Conservation (phyloP, 257 asterid species). For the Fraxinus excelsior region DNA sequence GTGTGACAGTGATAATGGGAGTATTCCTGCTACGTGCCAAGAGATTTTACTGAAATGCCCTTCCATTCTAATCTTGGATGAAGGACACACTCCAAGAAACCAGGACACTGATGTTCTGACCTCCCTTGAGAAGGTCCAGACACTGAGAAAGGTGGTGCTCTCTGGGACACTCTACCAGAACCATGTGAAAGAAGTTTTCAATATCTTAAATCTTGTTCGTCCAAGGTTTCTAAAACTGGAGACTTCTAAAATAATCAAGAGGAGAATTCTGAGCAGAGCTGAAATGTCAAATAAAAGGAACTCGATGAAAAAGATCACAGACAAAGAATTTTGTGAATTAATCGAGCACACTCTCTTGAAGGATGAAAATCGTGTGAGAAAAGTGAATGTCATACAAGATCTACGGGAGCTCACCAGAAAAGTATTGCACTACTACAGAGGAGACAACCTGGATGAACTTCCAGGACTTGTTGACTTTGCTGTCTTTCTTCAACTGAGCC, state of each 20-base stretch:
- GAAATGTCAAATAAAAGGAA: constrained; percentile 29
- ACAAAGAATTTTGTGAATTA: constrained; percentile 43
- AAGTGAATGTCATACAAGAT: constrained; percentile 45
- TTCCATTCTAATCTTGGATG: constrained; percentile 77
- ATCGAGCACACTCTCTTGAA: constrained; percentile 47
- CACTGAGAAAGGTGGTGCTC: constrained; percentile 23
- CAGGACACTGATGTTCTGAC: constrained; percentile 87
- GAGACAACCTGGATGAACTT: constrained; percentile 53
- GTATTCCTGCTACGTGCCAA: constrained; percentile 60
- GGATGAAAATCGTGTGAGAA: constrained; percentile 44
- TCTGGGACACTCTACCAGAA: constrained; percentile 56
- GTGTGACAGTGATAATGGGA: constrained; percentile 55
- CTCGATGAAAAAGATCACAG: constrained; percentile 35
- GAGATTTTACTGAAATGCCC: constrained; percentile 67
- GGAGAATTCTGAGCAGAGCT: constrained; percentile 45
- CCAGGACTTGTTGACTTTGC: constrained; percentile 53
- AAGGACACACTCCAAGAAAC: constrained; percentile 96
- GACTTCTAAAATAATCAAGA: constrained; percentile 38
- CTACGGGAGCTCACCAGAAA: constrained; percentile 48
- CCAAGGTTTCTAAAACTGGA: constrained; percentile 46
- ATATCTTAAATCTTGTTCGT: constrained; percentile 52
- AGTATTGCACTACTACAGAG: constrained; percentile 51
- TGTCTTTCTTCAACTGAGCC: constrained; percentile 40
- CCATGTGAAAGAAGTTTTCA: constrained; percentile 54
- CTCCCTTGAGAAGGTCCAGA: constrained; percentile 85